Base-by-base conservation (phyloP, 164 flowering plant genomes). In the Dillenia suffruticosa region DNA sequence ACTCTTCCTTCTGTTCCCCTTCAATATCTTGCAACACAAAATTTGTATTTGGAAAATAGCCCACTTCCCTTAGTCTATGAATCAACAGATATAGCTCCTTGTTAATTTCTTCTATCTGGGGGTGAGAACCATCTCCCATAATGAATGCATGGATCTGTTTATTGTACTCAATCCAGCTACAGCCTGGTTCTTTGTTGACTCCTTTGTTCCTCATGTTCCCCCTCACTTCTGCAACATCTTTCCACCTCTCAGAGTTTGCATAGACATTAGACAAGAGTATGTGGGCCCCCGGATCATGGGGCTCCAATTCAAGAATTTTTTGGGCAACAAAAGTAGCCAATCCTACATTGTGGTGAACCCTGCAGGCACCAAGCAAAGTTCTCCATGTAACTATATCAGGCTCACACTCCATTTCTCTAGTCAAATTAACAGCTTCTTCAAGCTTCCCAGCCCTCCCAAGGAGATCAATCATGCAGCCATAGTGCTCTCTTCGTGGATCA, bases 391-490 rank as follows among this genome's bases (percentile, higher is more conserved):
- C 84, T 9, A 84, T 79, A 73, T 92, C 95, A 12, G 96, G 88
- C 70, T 81, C 81, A 62, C 75, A 70, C 54, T 81, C 68, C 91
- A 86, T 88, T 64, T 84, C 84, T 9, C 74, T 70, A 48, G 90
- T 78, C 59, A 92, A 70, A 58, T 66, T 71, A 19, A 75, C 64
- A 1, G 95, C 95, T 64, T 89, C 91, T 10, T 83, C 82, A 49
- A 92, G 84, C 73, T 79, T 86, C 58, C 95, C 96, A 8, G 96
- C 89, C 59, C 96, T 74, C 46, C 95, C 96, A 58, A 92, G 91
- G 62, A 92, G 89, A 84, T 92, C 96, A 61, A 89, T 70, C 72
- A 86, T 77, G 74, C 95, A 92, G 17, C 96, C 95, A 53, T 82
- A 86, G 76, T 89, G 96, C 72, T 92, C 98, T 68, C 79, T 82